phyloP scores from a whole-genome alignment of 805 yeast genomes.

The Priceomyces haplophilus region DNA sequence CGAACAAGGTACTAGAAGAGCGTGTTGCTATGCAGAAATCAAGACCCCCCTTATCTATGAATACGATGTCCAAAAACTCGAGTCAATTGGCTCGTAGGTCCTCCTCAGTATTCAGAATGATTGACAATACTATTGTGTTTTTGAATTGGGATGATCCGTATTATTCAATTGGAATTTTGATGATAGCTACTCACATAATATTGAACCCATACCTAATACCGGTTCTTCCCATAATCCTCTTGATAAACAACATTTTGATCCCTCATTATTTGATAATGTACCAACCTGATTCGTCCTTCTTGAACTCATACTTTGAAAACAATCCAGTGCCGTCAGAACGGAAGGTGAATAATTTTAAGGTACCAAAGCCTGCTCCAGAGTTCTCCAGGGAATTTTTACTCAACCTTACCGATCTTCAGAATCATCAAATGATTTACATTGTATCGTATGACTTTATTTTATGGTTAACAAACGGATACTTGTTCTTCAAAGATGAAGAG shows the following conservation, averaged over 20 bases:
- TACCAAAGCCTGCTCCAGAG: conserved; percentile 74
- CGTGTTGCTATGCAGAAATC: conserved; percentile 59
- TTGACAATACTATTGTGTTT: conserved; percentile 55
- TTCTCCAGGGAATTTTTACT: conserved; percentile 72
- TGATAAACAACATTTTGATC: conserved; percentile 55
- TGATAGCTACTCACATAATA: conserved; percentile 49
- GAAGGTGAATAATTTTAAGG: conserved; percentile 43
- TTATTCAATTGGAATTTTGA: conserved; percentile 56
- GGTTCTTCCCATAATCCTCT: conserved; percentile 52
- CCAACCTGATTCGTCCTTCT: conserved; percentile 51
- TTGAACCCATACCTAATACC: conserved; percentile 58
- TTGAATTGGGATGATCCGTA: conserved; percentile 64
- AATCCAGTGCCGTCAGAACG: conserved; percentile 47
- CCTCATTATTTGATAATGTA: conserved; percentile 65
- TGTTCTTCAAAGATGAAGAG: conserved; percentile 62
- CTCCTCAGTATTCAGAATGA: conserved; percentile 55
- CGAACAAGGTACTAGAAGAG: conserved; percentile 40
- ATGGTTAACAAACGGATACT: conserved; percentile 50
- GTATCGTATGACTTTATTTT: conserved; percentile 56
- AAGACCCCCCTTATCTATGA: conserved; percentile 70
- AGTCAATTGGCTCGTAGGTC: conserved; percentile 60
- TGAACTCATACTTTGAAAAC: conserved; percentile 13
- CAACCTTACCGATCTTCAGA: conserved; percentile 81
- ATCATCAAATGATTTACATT: conserved; percentile 68
- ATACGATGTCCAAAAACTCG: conserved; percentile 64